Base-by-base conservation (phyloP, 2,329 filamentous ascomycete genomes). In the Colletotrichum chlorophyti region DNA sequence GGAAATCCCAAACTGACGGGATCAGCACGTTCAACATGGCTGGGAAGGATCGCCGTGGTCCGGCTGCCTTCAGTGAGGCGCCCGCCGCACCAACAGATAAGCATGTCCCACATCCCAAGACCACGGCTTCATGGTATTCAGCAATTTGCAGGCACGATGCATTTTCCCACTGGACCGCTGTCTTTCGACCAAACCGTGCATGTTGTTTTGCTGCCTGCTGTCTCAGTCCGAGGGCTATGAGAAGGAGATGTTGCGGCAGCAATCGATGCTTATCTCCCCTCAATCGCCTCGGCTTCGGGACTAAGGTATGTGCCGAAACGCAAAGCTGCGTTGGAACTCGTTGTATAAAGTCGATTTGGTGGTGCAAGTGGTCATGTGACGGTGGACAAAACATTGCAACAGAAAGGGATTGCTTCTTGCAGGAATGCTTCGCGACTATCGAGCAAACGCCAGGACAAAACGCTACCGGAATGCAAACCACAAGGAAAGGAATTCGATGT, bases 361-460 rank as follows among this genome's bases (percentile, higher is more conserved):
- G 55, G 19, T 54, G 55, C 38, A 32, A n/a, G n/a, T n/a, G 15
- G 42, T 48, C 50, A 48, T 54, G 55, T 55, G 55, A 55, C 50
- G 34, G 19, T 19, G 27, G 19, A 41, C 42, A 24, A 34, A 40
- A 42, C 31, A 26, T 21, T 43, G 9, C 26, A 27, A 14, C 31
- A 17, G 24, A 27, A 14, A 31, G 11, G 24, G 17, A 24, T 24
- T 7, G 29, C 40, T n/a, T 38, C 32, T 14, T 14, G n/a, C n/a
- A 40, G 19, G 42, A 43, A 54, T 43, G 55, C 50, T 48, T 14
- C 31, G 35, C 51, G 27, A 41, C 26, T 58, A 26, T 21, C 17
- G 10, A 45, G 38, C 48, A 40, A 29, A 27, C 27, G 12, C 12
- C 12, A 19, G 14, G 15, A 24, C 19, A 27, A 19, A 7, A 24